Evolutionary conservation across 352 stramenopile species (phyloP).

Genomic region (Halophytophthora batemanensis): DNA sequence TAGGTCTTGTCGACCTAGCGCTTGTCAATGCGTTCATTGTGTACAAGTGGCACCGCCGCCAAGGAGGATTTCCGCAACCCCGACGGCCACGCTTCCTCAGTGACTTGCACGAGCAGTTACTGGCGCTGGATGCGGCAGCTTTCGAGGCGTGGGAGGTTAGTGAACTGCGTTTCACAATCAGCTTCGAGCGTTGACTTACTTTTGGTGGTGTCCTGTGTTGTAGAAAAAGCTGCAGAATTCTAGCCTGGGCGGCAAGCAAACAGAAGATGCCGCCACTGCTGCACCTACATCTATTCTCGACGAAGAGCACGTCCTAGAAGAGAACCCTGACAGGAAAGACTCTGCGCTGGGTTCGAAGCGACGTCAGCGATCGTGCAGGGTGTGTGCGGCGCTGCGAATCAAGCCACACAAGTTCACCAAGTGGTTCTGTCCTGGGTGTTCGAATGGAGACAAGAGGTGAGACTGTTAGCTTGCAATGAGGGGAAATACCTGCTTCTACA

Average conservation of each 20-base stretch:
- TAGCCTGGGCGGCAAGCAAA: too few species aligned
- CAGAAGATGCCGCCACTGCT: too few species aligned
- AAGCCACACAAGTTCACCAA: conserved; percentile 1
- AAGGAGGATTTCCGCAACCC: not conserved
- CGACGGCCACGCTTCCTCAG: conserved; percentile 1
- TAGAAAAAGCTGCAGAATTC: too few species aligned
- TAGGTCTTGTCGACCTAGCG: conserved; percentile 11
- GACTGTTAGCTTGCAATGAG: too few species aligned
- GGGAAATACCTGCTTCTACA: too few species aligned
- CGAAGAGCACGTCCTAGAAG: not conserved
- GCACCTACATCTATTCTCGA: not conserved
- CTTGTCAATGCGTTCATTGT: conserved; percentile 17
- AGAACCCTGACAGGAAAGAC: not conserved
- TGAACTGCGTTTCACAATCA: too few species aligned
- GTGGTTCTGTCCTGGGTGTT: not conserved
- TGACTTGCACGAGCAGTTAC: conserved; percentile 4
- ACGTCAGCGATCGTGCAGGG: not conserved
- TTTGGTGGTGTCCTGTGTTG: too few species aligned
- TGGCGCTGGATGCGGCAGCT: not conserved
- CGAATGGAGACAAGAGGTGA: not conserved
- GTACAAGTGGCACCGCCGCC: not conserved
- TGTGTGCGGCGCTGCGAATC: not conserved
- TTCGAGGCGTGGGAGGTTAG: too few species aligned
- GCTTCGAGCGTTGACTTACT: too few species aligned
- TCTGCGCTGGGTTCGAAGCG: not conserved